Base-by-base conservation (phyloP, 2,329 filamentous ascomycete genomes). In the Tolypocladium album region DNA sequence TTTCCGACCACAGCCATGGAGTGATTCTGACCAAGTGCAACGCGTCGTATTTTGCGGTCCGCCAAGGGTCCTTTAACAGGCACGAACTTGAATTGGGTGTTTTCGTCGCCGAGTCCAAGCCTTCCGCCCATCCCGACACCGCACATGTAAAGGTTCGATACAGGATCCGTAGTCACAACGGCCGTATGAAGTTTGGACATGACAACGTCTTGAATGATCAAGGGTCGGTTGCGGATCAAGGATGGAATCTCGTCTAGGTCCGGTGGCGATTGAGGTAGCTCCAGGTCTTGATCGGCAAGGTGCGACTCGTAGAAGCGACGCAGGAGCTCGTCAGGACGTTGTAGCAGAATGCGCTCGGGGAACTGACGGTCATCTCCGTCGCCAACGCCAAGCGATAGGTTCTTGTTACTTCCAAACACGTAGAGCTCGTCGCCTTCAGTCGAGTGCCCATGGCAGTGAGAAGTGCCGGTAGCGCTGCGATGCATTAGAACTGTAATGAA, bases 341-440 rank as follows among this genome's bases (percentile, higher is more conserved):
- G 83, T 40, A 97, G 74, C 39, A 81, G 78, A 13, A 97, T 85
- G 12, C 91, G 88, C 71, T 97, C 94, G 0, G 94, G 94, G 67
- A 88, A 96, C 64, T 97, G 92, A 3, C 94, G 86, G 70, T 99
- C 93, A 71, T 97, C 92, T 68, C 95, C 88, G 69, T 99, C 92
- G n/a, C 92, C 92, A 62, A 97, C 88, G 1, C 94, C 94, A 27
- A 99, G 82, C 0, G 90, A 94, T 12, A 96, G 76, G 66, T 99
- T 99, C 69, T 94, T 95, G 75, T 97, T 99, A 74, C 92, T 97
- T 57, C 94, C 94, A 74, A 97, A 97, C 1, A 91, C 88, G 68
- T 91, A 97, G 0, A 97, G 77, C 69, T 99, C 94, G 67, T 96
- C 90, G 11, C 91, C 93, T 34, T 67, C 61, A 4, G 66, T 62